Evolutionary conservation across 306 rosid species (phyloP).

Genomic region (Lathyrus oleraceus): DNA sequence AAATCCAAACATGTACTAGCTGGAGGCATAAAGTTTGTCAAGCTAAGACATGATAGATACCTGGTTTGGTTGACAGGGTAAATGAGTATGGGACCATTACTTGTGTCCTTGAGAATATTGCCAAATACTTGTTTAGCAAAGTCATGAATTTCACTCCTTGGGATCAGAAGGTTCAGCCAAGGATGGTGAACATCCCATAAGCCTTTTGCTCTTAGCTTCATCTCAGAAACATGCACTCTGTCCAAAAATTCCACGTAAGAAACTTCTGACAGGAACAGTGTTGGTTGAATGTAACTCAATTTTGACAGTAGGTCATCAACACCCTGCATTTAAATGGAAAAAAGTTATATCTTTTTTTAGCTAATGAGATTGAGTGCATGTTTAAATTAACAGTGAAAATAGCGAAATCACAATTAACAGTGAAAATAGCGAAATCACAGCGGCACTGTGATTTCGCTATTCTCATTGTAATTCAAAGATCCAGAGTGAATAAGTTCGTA

Average conservation of each 20-base stretch:
- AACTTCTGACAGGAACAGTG: conserved; percentile 80
- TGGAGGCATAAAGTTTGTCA: background rate
- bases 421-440: background rate
- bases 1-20: background rate
- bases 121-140: conserved; percentile 73
- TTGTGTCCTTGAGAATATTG: conserved; percentile 63
- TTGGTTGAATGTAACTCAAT: conserved; percentile 62
- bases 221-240: conserved; percentile 79
- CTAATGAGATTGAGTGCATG: background rate
- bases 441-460: background rate
- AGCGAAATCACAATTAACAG: background rate
- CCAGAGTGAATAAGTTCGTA: background rate
- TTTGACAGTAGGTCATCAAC: conserved; percentile 59
- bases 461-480: background rate
- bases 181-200: conserved; percentile 97
- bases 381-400: background rate
- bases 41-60: conserved; percentile 48
- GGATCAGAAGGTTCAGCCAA: conserved; percentile 86
- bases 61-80: conserved; percentile 91
- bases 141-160: conserved; percentile 61
- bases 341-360: background rate
- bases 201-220: conserved; percentile 65
- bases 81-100: conserved; percentile 84
- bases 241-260: conserved; percentile 80
- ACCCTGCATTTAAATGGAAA: conserved; percentile 56